Conservation (phyloP, 345 rosid genomes). For the Excoecaria agallocha region DNA sequence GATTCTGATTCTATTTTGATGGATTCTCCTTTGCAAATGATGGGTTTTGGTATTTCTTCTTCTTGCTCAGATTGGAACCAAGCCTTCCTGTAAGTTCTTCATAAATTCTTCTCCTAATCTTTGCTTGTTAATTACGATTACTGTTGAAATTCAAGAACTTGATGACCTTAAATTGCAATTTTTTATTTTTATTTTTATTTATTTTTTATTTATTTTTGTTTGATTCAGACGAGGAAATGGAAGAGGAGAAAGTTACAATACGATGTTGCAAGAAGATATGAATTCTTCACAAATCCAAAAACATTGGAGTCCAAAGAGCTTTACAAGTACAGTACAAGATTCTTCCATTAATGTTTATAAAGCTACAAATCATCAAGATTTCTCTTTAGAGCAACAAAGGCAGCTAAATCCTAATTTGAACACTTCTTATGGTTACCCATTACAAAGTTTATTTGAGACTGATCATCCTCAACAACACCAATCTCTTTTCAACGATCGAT, state of each 20-base stretch:
- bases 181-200: no score
- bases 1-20: conserved; percentile 42
- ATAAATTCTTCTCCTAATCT: no score
- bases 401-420: background rate
- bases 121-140: no score
- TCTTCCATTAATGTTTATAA: conserved; percentile 30
- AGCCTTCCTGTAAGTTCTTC: conserved; percentile 43
- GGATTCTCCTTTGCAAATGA: conserved; percentile 47
- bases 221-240: conserved; percentile 15
- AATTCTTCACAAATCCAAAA: conserved; percentile 33
- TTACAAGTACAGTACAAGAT: conserved; percentile 27
- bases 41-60: conserved; percentile 39
- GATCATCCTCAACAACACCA: conserved; percentile 20
- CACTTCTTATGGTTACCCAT: background rate
- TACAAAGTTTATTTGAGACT: conserved; percentile 25
- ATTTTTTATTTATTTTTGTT: no score
- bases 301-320: conserved; percentile 46
- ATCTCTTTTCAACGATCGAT: conserved; percentile 16
- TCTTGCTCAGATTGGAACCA: conserved; percentile 46
- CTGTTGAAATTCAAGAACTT: no score
- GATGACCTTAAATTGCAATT: background rate
- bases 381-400: conserved; percentile 23
- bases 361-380: conserved; percentile 24
- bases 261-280: conserved; percentile 29
- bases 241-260: conserved; percentile 19